Base-by-base conservation (phyloP, 495 filamentous ascomycete species). In the Pyrenula aspistea region DNA sequence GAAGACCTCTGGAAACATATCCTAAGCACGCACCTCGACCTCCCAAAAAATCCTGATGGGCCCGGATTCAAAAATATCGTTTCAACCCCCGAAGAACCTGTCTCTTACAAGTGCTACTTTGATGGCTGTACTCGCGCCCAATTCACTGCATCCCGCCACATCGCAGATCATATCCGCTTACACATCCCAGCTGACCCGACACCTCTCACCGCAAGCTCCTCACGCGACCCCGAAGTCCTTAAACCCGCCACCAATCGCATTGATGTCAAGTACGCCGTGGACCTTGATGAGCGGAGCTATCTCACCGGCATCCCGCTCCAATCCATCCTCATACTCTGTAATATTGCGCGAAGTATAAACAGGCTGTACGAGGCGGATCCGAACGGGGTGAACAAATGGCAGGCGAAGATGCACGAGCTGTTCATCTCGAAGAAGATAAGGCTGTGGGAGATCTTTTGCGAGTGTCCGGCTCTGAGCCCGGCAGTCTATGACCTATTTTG, bases 251-350 rank as follows among this genome's bases (percentile, higher is more conserved):
- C 65, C 60, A 76, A 66, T 55, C 71, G 64, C 67, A 68, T 65
- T 53, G 74, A 80, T 53, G 70, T 75, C 61, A 71, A 64, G 52
- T 77, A 82, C 60, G 83, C 89, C 59, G 95, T 91, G 0, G 77
- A 80, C 0, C 71, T 80, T n/a, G 92, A 95, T 65, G 93, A 96
- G 61, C 76, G 83, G 24, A 79, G 81, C 49, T 86, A 95, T 57
- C 86, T 92, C 0, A 80, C 83, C 21, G 93, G 93, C 2, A 82
- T 96, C 49, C 89, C 93, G 8, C 79, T 95, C 42, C 88, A 87
- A 47, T 87, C 88, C 23, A 84, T 86, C 10, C 71, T 96, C 22
- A 88, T 99, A 1, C 72, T 99, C 59, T 82, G 93, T 25, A 99
- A 97, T 64, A 79, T 99, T 22, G 89, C 89, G 2, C 77, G 86